Evolutionary conservation across 1,284 basidiomycete genomes (phyloP), one percentile per base, ranked within the genome.

Genomic region (Cutaneotrichosporon dermatis): DNA sequence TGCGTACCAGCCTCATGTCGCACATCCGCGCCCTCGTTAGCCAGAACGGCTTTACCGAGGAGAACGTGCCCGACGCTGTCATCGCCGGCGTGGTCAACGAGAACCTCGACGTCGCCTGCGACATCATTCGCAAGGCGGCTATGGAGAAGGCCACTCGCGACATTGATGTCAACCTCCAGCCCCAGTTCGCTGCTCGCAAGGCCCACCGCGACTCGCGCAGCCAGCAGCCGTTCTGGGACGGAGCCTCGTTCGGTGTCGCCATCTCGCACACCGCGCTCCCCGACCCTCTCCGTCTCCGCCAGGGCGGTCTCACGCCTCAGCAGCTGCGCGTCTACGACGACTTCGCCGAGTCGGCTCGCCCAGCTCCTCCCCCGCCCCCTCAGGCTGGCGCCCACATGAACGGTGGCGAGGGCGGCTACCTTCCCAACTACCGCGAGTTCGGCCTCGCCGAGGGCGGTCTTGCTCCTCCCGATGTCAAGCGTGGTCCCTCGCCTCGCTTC

Each of bases 131-230:
- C 79, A 95, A 92, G 75, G 94, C 94, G 7, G 96, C 96, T 1
- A 97, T 97, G 90, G 94, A 99, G 71, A 88, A 93, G 67, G 94
- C 94, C 1, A 84, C 92, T 54, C 84, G 87, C n/a, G 96, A 99
- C 71, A 90, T 98, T 15, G 96, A 99, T 73, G 92, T 95, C 66
- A 87, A 86, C 40, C 89, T 99, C 61, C 83, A 85, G 4, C 72
- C 84, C 36, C 88, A 92, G 10, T 98, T 93, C 72, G 88, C 92
- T 44, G 82, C 84, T 51, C 85, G 96, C 59, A 86, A 91, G 65
- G 87, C 90, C 57, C 93, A 98, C 76, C 85, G 90, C 62, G 91
- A 95, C 55, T 70, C 69, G 15, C 64, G 73, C 58, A 71, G 61
- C 60, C 63, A 65, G 2, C 89, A 90, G 69, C 82, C 86, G 1